Base-by-base conservation (phyloP, 2,329 filamentous ascomycete genomes). In the Fusarium pseudograminearum region DNA sequence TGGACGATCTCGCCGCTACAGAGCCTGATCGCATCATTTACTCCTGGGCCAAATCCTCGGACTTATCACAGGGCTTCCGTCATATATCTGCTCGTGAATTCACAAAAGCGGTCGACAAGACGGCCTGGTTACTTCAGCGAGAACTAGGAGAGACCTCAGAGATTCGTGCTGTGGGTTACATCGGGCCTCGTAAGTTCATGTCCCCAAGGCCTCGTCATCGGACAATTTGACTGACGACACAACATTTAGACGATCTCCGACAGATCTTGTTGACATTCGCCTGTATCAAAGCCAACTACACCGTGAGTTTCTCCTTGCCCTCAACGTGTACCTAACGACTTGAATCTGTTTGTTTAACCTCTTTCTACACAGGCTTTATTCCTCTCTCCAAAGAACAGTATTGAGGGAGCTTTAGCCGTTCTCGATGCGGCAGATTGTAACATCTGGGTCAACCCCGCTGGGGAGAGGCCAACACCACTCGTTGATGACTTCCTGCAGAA, bases 351-450 rank as follows among this genome's bases (percentile, higher is more conserved):
- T 9, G 7, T 9, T 2, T 36, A 11, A 36, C 34, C 34, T 26
- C 10, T 12, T 6, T 4, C 12, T 10, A 5, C 15, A 4, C 5
- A 80, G 78, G 71, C 76, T 1, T 64, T 80, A 8, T 76, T 80
- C 26, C 64, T 75, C 7, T 80, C 80, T 0, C 76, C 77, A 3
- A 74, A 76, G 41, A 81, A 81, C 44, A 80, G 70, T 15, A 61
- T 74, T 0, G 74, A 76, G 20, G 80, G 75, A 2, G 75, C 78
- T 0, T 22, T 80, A 7, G 73, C 75, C 1, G 73, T 81, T 6
- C 73, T 81, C 9, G 57, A 78, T 18, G 69, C 73, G 10, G 57
- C 75, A 6, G 61, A 76, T 11, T 81, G 79, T 60, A 70, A 70
- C 12, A 71, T 77, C 5, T 79, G 77, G 77, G 71, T 76, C 24